Base-by-base conservation (phyloP, 306 rosid genomes). In the Alnus glutinosa region DNA sequence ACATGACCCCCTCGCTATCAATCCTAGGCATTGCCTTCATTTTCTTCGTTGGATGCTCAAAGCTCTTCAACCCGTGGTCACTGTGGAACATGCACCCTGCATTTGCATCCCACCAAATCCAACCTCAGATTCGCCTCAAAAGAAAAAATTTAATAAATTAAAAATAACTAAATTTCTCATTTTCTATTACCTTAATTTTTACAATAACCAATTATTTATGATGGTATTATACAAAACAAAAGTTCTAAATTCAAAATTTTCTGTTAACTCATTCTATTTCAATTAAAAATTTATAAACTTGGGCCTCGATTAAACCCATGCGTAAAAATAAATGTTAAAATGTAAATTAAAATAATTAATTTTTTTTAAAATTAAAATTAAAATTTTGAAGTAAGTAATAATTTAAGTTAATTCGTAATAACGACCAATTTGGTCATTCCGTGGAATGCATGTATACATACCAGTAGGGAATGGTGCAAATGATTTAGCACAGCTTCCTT, bases 11-110 rank as follows among this genome's bases (percentile, higher is more conserved):
- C 67, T 95, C 97, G 5, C 99, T 95, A 46, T 95, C 98, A 86
- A 93, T 85, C 81, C 98, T 75, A 46, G 99, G 97, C 97, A 95
- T 86, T 81, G 99, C 92, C 88, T 91, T 91, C 96, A 93, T 86
- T 88, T 95, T 91, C 94, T 44, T 89, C 0, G 86, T 90, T 16
- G 99, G 99, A 73, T 95, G 93, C 83, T 95, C 98, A 79, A 86
- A 91, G 89, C 90, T 95, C 88, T 68, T 85, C 32, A 95, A 44
- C 18, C 99, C 99, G 75, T 87, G 89, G 59, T 86, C 88, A 77
- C 96, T 90, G 28, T 95, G 98, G 80, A 95, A 95, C 99, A 95
- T 82, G 63, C 98, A 91, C 72, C 99, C 99, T 90, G 85, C 87
- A 87, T 30, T 64, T 74, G 36, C 82, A 75, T 36, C 37, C 68